Base-by-base conservation (phyloP, 352 stramenopile species). In the Phytophthora sojae region DNA sequence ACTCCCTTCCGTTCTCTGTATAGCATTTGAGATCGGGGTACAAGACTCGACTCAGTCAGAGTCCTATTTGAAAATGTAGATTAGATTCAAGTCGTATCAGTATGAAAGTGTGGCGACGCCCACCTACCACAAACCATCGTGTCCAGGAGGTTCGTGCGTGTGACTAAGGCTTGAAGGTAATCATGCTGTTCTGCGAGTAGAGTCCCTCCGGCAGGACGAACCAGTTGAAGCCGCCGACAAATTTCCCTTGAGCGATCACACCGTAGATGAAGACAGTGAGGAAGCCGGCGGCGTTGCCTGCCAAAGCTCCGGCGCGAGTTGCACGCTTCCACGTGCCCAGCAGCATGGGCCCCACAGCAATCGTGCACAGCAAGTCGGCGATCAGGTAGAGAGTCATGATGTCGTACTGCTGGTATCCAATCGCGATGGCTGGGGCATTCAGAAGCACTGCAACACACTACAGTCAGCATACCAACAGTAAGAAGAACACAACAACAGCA, bases 311-410 rank as follows among this genome's bases (percentile, higher is more conserved):
- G 6, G 26, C 23, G 21, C 62, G 54, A 53, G 84, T 75, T 37
- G 80, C 67, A 11, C 77, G 76, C 52, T 77, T 72, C 84, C 84
- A 92, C 19, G 69, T 65, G 3, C 76, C 82, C 0, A 92, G 73
- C 23, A 92, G 75, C 78, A 92, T 90, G 2, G 82, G 84, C 0
- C 84, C 84, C 25, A 92, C 77, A 0, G 84, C 82, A 29, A 79
- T 79, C 21, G 84, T 88, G 61, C 84, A 92, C 9, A 92, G 71
- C 71, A 92, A 57, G 47, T 92, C 84, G 9, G 84, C 81, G 35
- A 92, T 92, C 37, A 92, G 64, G 64, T 90, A 90, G 14, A 92
- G 76, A 26, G 67, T 86, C 69, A 92, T 44, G 55, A 92, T 86
- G 73, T 86, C 64, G 73, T 83, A 85, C 59, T 80, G 57, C 52